Evolutionary conservation across 2,329 filamentous ascomycete genomes (phyloP).

Genomic region (Pseudocercospora macadamiae): DNA sequence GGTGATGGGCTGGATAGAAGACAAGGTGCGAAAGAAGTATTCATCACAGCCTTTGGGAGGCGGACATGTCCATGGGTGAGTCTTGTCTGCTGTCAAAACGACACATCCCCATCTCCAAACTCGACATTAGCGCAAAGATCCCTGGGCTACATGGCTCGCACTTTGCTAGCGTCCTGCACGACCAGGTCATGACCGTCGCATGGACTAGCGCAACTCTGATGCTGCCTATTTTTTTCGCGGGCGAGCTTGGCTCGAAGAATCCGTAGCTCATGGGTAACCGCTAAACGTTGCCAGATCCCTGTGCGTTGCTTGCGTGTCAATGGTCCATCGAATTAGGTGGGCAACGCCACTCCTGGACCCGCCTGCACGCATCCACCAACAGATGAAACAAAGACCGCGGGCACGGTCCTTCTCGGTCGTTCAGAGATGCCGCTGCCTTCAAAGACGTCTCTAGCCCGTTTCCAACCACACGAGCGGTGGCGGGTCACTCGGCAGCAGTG

Average conservation of each 20-base stretch:
- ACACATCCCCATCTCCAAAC: constrained; percentile 29
- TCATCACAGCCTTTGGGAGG: constrained; percentile 23
- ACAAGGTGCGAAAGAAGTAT: constrained; percentile 20
- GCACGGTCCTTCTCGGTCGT: constrained; percentile 10
- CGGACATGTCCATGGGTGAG: constrained; percentile 16
- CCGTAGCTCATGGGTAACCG: constrained; percentile 14
- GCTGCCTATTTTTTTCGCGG: constrained; percentile 18
- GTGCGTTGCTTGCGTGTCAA: constrained; percentile 23
- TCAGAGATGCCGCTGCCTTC: constrained; percentile 11
- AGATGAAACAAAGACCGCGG: neutral
- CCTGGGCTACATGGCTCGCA: constrained; percentile 27
- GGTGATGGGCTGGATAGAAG: constrained; percentile 20
- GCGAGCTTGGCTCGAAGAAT: constrained; percentile 21
- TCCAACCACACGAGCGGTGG: constrained; percentile 8
- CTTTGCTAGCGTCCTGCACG: constrained; percentile 26
- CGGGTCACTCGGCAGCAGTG: constrained; percentile 7
- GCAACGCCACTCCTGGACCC: constrained; percentile 11
- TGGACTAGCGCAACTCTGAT: constrained; percentile 19
- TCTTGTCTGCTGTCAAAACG: constrained; percentile 25
- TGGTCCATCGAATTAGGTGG: constrained; percentile 19
- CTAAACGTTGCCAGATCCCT: constrained; percentile 9
- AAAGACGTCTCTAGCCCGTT: neutral
- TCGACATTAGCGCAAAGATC: constrained; percentile 29
- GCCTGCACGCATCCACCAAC: constrained; percentile 8
- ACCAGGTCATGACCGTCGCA: constrained; percentile 26